phyloP scores from a whole-genome alignment of 768 basidiomycete genomes.

The Leccinum uliginosum region DNA sequence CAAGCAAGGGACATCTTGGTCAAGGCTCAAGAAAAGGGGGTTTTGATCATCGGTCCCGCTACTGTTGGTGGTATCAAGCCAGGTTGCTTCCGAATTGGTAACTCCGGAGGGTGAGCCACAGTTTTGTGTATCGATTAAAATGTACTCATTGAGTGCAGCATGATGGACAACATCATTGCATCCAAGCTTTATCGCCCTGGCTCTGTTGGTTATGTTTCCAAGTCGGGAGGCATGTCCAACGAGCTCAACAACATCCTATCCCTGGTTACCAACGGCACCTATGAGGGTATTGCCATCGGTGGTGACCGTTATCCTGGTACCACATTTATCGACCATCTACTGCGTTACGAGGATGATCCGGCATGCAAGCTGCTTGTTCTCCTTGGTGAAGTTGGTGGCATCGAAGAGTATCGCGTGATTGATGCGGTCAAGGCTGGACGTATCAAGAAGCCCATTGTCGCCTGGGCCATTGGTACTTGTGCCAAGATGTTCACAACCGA shows the following conservation, averaged over 20 bases:
- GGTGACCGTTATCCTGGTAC: constrained; percentile 99
- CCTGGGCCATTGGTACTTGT: constrained; percentile 99
- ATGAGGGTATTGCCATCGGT: constrained; percentile 99
- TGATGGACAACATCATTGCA: constrained; percentile 99
- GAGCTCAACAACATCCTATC: constrained; percentile 99
- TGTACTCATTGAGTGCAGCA: constrained; percentile 41
- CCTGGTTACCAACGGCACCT: constrained; percentile 93
- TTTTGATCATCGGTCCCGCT: constrained; percentile 93
- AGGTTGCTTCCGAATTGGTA: constrained; percentile 99
- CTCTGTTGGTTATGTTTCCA: constrained; percentile 97
- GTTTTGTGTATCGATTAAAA: not conserved
- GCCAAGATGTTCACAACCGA: constrained; percentile 99
- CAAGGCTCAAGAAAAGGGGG: constrained; percentile 77
- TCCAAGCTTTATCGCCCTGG: constrained; percentile 98
- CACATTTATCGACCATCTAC: constrained; percentile 97
- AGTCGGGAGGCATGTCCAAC: constrained; percentile 99
- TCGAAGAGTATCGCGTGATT: constrained; percentile 99
- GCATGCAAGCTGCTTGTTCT: constrained; percentile 99
- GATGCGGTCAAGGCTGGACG: constrained; percentile 89
- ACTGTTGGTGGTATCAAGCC: constrained; percentile 99
- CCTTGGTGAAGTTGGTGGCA: constrained; percentile 97
- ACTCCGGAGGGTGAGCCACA: constrained; percentile 82
- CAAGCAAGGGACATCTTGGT: constrained; percentile 96
- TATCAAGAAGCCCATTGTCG: constrained; percentile 98
- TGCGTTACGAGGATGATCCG: constrained; percentile 95